A percentile compares a stretch with the other conserved stretches of the same genome.
These are phyloP conservation scores for Pseudocercospora macadamiae DNA, from an alignment of 2,329 filamentous ascomycete species.

Conservation along the genomic window DNA sequence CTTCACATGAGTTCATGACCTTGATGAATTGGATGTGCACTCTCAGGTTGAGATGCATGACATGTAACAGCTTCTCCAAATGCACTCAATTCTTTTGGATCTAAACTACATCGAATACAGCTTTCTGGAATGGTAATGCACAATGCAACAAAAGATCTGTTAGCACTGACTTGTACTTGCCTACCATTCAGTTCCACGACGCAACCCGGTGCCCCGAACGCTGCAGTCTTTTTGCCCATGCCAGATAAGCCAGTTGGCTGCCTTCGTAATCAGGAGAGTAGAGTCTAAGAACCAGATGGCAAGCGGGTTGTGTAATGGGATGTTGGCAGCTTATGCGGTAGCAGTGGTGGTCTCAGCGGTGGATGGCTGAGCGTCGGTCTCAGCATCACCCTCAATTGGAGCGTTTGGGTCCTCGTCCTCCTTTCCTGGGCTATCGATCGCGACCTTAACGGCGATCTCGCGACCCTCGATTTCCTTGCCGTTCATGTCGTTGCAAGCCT, in stretches of 20 bases:
- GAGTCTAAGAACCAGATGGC: conserved; percentile 18
- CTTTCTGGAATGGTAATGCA: conserved; percentile 26
- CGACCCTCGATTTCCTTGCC: conserved; percentile 98
- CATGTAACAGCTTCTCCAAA: conserved; percentile 14
- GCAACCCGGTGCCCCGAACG: conserved; percentile 17
- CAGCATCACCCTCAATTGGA: conserved; percentile 45
- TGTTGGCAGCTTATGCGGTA: conserved; percentile 26
- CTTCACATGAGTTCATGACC: too few species aligned
- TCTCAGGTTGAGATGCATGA: too few species aligned
- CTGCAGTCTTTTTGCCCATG: conserved; percentile 28
- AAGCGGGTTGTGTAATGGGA: conserved; percentile 7
- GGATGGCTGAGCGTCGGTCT: conserved; percentile 35
- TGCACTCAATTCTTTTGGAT: conserved; percentile 21
- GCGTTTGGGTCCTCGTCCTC: conserved; percentile 73
- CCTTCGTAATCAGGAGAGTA: conserved; percentile 19
- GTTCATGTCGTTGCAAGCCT: conserved; percentile 98
- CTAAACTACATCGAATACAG: conserved; percentile 34
- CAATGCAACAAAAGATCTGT: conserved; percentile 27
- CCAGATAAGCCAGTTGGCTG: conserved; percentile 28
- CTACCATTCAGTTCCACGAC: conserved; percentile 22
- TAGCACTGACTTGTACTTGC: conserved; percentile 21
- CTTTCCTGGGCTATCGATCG: conserved; percentile 99
- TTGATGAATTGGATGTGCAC: too few species aligned
- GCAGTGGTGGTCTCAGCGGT: conserved; percentile 40
- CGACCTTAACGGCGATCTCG: conserved; percentile 99